Conservation (phyloP, 1,284 basidiomycete species). For the Limonomyces culmigenus region DNA sequence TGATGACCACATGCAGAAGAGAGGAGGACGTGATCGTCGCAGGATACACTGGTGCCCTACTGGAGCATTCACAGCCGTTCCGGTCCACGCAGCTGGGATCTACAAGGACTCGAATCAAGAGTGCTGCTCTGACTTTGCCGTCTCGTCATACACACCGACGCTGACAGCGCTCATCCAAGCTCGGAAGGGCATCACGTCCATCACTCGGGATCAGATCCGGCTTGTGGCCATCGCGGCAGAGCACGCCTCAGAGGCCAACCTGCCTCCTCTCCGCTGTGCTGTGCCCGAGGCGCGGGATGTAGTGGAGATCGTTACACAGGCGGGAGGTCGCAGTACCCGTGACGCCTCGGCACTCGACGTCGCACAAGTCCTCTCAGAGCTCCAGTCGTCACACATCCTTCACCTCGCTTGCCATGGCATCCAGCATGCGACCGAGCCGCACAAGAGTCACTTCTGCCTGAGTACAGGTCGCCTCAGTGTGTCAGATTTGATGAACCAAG, state of each 20-base stretch:
- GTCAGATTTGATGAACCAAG: neutral
- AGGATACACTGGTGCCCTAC: conserved; percentile 7
- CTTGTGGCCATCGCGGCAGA: no score
- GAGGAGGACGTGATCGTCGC: neutral
- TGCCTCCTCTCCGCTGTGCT: neutral
- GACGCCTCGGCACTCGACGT: neutral
- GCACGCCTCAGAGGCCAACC: neutral
- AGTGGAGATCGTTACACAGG: no score
- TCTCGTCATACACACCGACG: conserved; percentile 9
- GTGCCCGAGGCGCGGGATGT: no score
- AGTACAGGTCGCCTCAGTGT: neutral
- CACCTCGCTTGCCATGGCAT: neutral
- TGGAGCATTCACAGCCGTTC: conserved; percentile 8
- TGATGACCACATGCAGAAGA: neutral
- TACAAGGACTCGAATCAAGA: neutral
- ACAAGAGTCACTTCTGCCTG: neutral
- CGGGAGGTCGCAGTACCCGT: no score
- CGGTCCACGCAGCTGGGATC: conserved; percentile 9
- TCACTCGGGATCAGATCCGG: no score
- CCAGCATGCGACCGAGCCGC: neutral
- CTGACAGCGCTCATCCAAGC: conserved; percentile 6
- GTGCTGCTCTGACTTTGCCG: conserved; percentile 4
- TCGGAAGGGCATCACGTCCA: no score
- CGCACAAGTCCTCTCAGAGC: neutral
- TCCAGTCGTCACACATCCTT: neutral